Evolutionary conservation across 129 eudicot genomes (phyloP).

Genomic region (Saussurea involucrata): DNA sequence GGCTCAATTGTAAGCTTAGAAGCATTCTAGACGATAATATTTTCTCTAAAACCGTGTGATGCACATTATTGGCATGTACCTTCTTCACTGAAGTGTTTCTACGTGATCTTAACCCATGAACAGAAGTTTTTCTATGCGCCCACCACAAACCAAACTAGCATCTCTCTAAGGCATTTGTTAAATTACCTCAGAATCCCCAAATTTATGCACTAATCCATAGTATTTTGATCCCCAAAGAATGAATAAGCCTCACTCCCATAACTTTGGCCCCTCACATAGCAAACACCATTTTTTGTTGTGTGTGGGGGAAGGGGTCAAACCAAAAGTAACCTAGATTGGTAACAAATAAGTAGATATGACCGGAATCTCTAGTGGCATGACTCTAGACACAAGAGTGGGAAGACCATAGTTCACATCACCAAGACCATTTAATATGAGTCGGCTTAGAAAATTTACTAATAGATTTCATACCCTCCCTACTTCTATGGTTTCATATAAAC

Average conservation of each 20-base stretch:
- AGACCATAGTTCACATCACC: not conserved
- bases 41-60: not conserved
- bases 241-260: not conserved
- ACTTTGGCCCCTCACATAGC: not conserved
- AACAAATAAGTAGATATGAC: not conserved
- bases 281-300: not conserved
- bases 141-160: not conserved
- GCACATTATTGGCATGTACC: no score
- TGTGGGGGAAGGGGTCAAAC: not conserved
- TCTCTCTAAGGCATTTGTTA: not conserved
- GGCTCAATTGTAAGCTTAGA: not conserved
- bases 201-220: not conserved
- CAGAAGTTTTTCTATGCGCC: not conserved
- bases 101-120: not conserved
- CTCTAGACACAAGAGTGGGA: not conserved
- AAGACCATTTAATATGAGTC: not conserved
- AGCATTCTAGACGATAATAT: not conserved
- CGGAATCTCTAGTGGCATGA: not conserved
- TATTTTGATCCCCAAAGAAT: not conserved
- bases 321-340: constrained; percentile 2
- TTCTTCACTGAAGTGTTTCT: not conserved
- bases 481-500: not conserved
- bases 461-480: not conserved
- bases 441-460: not conserved
- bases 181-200: not conserved